Conservation (phyloP, 306 rosid species). For the Luffa acutangula region DNA sequence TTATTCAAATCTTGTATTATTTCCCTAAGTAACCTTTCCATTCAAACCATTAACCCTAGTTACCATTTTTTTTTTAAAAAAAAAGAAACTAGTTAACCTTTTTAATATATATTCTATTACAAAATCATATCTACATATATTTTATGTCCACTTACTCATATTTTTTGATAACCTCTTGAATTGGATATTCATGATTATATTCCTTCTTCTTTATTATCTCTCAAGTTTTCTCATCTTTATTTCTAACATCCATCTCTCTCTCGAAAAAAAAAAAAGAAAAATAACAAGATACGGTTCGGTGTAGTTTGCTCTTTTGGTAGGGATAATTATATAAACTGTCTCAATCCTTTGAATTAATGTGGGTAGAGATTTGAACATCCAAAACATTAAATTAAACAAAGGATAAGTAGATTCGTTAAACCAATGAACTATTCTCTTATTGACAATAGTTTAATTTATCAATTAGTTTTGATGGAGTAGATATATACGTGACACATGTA, state of each 20-base stretch:
- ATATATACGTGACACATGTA: neutral
- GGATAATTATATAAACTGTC: too few relatives aligned
- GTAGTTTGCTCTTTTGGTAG: neutral
- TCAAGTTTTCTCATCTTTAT: neutral
- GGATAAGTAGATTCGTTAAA: too few relatives aligned
- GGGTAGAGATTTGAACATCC: too few relatives aligned
- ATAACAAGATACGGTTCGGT: too few relatives aligned
- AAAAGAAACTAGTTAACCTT: neutral
- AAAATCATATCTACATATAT: neutral
- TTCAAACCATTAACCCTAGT: slow-evolving; percentile 6
- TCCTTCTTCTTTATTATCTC: neutral
- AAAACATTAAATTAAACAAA: too few relatives aligned
- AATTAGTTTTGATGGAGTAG: neutral
- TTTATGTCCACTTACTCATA: neutral
- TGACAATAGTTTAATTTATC: too few relatives aligned
- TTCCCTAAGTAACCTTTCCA: neutral
- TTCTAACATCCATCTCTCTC: neutral
- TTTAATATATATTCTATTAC: neutral
- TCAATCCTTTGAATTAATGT: neutral
- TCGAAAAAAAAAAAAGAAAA: neutral
- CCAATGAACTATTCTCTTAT: too few relatives aligned
- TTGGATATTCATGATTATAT: neutral
- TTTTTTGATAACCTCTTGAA: neutral
- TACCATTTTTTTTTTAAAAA: neutral
- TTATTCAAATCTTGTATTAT: neutral